Percentiles rank a stretch among this genome's conserved stretches.
Conservation (phyloP, 768 basidiomycete species). For the Tricholoma sp. region DNA sequence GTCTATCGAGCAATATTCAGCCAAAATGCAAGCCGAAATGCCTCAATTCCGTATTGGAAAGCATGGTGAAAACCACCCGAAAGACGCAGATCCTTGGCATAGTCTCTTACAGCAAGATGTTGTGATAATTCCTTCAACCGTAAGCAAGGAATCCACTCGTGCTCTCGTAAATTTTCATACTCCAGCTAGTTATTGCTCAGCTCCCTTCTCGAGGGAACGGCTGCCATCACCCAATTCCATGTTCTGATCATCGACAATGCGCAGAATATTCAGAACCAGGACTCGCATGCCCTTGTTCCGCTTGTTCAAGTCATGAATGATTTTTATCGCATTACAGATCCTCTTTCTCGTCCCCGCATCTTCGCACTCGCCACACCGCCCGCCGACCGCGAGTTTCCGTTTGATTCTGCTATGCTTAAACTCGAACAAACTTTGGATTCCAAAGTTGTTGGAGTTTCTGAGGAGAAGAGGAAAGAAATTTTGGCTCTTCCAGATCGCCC, state of each 20-base stretch:
- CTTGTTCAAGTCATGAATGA: conserved; percentile 41
- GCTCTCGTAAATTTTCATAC: neutral
- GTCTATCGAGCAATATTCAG: conserved; percentile 15
- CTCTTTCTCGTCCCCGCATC: conserved; percentile 35
- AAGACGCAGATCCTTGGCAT: conserved; percentile 20
- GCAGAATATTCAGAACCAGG: conserved; percentile 29
- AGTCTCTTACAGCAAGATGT: conserved; percentile 26
- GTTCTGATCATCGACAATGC: conserved; percentile 40
- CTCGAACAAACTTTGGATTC: conserved; percentile 37
- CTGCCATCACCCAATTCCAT: conserved; percentile 40
- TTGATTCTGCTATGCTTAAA: conserved; percentile 29
- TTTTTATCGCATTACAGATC: conserved; percentile 34
- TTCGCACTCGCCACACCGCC: conserved; percentile 32
- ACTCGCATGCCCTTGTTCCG: conserved; percentile 29
- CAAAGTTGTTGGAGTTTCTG: conserved; percentile 32
- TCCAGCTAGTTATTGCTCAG: conserved; percentile 33
- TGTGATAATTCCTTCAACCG: conserved; percentile 36
- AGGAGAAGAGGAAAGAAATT: conserved; percentile 24
- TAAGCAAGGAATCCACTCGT: conserved; percentile 15
- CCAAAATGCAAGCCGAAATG: conserved; percentile 16
- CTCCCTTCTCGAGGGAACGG: conserved; percentile 29
- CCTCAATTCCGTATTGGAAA: conserved; percentile 18
- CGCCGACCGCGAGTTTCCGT: conserved; percentile 19
- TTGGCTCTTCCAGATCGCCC: conserved; percentile 34
- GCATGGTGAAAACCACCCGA: conserved; percentile 18